These are phyloP conservation scores for Huntiella abstrusa DNA, from an alignment of 2,329 filamentous ascomycete species.

Conservation along the genomic window DNA sequence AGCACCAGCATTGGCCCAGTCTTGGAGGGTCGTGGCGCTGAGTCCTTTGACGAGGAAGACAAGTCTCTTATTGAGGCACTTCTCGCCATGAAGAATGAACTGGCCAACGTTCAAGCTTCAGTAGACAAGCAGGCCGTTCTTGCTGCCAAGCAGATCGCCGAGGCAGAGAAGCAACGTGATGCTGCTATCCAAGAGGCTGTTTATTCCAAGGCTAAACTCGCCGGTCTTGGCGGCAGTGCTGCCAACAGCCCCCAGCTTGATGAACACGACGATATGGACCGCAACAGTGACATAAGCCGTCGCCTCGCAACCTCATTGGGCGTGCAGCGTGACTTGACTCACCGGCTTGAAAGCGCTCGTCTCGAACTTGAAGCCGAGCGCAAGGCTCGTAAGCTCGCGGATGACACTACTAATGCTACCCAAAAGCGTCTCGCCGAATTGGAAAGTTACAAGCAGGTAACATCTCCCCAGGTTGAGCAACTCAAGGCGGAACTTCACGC, in stretches of 20 bases:
- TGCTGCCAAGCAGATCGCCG: conserved; percentile 76
- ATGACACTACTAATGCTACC: conserved; percentile 68
- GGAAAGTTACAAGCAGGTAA: conserved; percentile 67
- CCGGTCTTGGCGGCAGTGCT: conserved; percentile 49
- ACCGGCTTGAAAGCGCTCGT: conserved; percentile 49
- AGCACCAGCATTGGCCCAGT: conserved; percentile 50
- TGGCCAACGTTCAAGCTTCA: conserved; percentile 73
- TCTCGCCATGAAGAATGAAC: conserved; percentile 73
- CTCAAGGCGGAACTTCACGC: conserved; percentile 73
- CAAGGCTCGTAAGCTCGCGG: conserved; percentile 62
- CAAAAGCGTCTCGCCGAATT: conserved; percentile 70
- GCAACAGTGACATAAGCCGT: conserved; percentile 54
- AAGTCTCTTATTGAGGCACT: conserved; percentile 82
- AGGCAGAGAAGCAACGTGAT: conserved; percentile 87
- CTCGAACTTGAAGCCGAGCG: conserved; percentile 65
- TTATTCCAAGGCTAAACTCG: conserved; percentile 83
- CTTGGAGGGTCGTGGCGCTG: conserved; percentile 56
- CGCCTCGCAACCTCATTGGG: conserved; percentile 70
- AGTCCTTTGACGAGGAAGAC: conserved; percentile 80
- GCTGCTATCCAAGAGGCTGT: conserved; percentile 86
- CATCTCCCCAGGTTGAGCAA: conserved; percentile 66
- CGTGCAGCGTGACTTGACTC: conserved; percentile 61
- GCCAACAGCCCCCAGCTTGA: conserved; percentile 40
- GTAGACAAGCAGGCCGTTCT: conserved; percentile 75
- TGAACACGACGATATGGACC: conserved; percentile 39